Conservation (phyloP, 768 basidiomycete genomes). For the Tylopilus vinaceipallidus region DNA sequence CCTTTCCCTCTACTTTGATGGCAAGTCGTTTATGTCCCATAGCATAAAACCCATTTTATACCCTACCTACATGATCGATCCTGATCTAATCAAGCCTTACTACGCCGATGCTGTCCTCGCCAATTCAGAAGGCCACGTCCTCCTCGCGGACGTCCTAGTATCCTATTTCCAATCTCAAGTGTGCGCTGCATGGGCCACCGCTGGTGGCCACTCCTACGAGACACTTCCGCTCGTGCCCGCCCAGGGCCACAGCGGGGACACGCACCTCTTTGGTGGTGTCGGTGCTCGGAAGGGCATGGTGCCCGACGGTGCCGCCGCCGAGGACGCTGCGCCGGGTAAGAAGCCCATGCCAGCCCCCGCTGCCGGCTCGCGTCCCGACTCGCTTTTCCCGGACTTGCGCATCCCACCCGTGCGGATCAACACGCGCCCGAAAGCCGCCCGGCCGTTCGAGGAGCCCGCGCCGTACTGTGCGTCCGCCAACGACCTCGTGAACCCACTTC, state of each 20-base stretch:
- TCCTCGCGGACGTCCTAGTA: conserved; percentile 88
- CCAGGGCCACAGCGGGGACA: conserved; percentile 38
- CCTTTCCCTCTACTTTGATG: background rate
- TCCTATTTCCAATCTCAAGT: conserved; percentile 90
- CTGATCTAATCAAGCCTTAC: conserved; percentile 63
- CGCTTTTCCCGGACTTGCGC: conserved; percentile 34
- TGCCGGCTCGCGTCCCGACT: conserved; percentile 15
- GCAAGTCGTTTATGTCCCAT: background rate
- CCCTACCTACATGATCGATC: conserved; percentile 75
- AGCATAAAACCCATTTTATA: conserved; percentile 83
- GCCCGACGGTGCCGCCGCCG: conserved; percentile 41
- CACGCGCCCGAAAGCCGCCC: conserved; percentile 50
- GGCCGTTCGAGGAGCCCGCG: conserved; percentile 77
- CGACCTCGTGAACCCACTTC: conserved; percentile 95
- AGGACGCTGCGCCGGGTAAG: conserved; percentile 30
- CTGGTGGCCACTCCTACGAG: conserved; percentile 64
- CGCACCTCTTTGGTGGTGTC: conserved; percentile 79
- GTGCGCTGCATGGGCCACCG: conserved; percentile 80
- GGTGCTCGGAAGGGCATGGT: conserved; percentile 75
- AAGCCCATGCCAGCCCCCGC: conserved; percentile 15
- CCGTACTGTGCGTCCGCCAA: conserved; percentile 97
- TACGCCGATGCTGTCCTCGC: conserved; percentile 85
- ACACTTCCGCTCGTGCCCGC: conserved; percentile 45
- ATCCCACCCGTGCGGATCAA: conserved; percentile 75
- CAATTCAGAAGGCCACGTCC: conserved; percentile 73